These are phyloP conservation scores for Cyberlindnera suaveolens DNA, from an alignment of 805 yeast species.

Conservation along the genomic window DNA sequence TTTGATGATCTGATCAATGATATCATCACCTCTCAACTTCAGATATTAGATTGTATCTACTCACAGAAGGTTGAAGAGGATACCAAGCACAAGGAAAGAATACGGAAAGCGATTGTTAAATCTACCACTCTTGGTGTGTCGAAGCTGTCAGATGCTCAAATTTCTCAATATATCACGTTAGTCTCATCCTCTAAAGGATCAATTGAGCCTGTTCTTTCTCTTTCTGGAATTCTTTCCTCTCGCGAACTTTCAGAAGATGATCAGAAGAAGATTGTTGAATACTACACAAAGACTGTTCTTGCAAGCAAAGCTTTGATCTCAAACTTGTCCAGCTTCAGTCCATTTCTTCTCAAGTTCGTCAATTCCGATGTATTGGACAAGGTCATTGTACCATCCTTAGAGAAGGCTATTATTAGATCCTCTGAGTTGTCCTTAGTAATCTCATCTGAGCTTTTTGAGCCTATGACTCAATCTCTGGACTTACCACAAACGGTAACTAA, in stretches of 20 bases:
- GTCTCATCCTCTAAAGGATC: slow-evolving; percentile 23
- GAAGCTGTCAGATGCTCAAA: slow-evolving; percentile 17
- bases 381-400: slow-evolving; percentile 52
- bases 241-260: slow-evolving; percentile 18
- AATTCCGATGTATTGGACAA: slow-evolving; percentile 31
- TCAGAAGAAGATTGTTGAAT: slow-evolving; percentile 18
- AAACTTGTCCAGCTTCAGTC: slow-evolving; percentile 33
- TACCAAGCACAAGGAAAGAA: slow-evolving; percentile 34
- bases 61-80: slow-evolving; percentile 20
- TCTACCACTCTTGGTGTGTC: slow-evolving; percentile 22
- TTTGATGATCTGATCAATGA: slow-evolving; percentile 26
- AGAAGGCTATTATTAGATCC: slow-evolving; percentile 70
- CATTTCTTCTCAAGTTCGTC: slow-evolving; percentile 39
- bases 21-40: slow-evolving; percentile 31
- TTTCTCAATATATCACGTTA: slow-evolving; percentile 11
- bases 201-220: slow-evolving; percentile 28
- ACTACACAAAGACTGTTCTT: slow-evolving; percentile 36
- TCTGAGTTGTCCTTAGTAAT: slow-evolving; percentile 64
- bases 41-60: slow-evolving; percentile 19
- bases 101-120: slow-evolving; percentile 30
- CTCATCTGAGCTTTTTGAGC: slow-evolving; percentile 42
- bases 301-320: slow-evolving; percentile 39
- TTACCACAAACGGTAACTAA: slow-evolving; percentile 33
- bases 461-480: slow-evolving; percentile 31
- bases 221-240: slow-evolving; percentile 31